A percentile compares a stretch with the other conserved stretches of the same genome.
These are phyloP conservation scores for Clarireedia hainanense DNA, from an alignment of 2,329 filamentous ascomycete species.

Conservation along the genomic window DNA sequence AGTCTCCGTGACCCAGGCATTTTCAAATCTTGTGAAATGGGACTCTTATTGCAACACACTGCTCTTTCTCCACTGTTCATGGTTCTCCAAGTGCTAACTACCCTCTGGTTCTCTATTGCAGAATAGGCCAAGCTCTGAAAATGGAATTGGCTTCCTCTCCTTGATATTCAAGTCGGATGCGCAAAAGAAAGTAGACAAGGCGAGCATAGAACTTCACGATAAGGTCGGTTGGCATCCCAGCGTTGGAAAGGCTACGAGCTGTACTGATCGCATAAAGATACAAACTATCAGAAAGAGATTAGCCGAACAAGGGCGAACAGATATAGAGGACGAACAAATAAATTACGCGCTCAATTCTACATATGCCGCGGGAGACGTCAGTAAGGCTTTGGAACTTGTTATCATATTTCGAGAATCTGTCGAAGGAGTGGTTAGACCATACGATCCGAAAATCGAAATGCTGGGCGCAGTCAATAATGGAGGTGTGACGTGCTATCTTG, in stretches of 20 bases:
- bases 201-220: conserved; percentile 37
- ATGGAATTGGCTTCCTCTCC: conserved; percentile 37
- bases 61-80: conserved; percentile 13
- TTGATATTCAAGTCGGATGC: conserved; percentile 57
- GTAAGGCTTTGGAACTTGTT: conserved; percentile 70
- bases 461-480: conserved; percentile 80
- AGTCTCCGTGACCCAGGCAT: conserved; percentile 18
- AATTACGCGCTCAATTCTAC: conserved; percentile 52
- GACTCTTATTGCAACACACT: conserved; percentile 14
- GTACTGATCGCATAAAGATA: conserved; percentile 32
- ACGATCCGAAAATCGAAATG: conserved; percentile 63
- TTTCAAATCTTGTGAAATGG: conserved; percentile 17
- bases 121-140: conserved; percentile 47
- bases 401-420: conserved; percentile 73
- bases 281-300: conserved; percentile 45
- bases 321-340: conserved; percentile 53
- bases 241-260: background rate
- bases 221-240: conserved; percentile 13
- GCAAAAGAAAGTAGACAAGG: conserved; percentile 41
- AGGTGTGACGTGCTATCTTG: conserved; percentile 89
- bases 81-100: conserved; percentile 20
- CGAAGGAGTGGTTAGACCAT: conserved; percentile 68
- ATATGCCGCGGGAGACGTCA: conserved; percentile 60
- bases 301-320: conserved; percentile 43
- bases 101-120: conserved; percentile 25